These are phyloP conservation scores for Periglandula ipomoeae DNA, from an alignment of 2,329 filamentous ascomycete genomes.

Conservation along the genomic window DNA sequence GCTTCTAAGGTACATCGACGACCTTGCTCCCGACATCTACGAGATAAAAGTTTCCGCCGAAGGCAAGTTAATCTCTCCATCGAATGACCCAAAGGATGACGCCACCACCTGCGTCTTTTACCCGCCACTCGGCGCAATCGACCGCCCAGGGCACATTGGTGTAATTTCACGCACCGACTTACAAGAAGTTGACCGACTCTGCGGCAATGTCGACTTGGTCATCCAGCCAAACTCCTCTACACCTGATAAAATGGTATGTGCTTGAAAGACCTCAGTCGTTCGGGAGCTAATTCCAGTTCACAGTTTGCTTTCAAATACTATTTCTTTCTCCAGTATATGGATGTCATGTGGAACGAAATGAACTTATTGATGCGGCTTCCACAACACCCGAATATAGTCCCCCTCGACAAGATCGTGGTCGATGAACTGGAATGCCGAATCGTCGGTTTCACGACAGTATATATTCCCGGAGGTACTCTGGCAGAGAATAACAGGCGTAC, in stretches of 20 bases:
- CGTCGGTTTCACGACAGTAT: conserved; percentile 28
- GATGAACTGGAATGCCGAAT: conserved; percentile 22
- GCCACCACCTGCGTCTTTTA: conserved; percentile 16
- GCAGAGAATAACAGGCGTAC: conserved; percentile 17
- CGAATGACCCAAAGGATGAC: conserved; percentile 18
- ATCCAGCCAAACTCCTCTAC: no score
- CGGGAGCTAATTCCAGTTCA: no score
- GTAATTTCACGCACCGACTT: no score
- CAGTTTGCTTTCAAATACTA: no score
- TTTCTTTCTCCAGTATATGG: no score
- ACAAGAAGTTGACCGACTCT: no score
- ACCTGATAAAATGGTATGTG: no score
- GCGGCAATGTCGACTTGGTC: no score
- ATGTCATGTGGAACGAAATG: no score
- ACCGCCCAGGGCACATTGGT: no score
- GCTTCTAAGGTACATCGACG: conserved; percentile 9
- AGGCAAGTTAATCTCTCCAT: conserved; percentile 8
- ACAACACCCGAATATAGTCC: conserved; percentile 26
- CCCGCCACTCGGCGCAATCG: conserved; percentile 11
- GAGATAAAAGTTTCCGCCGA: conserved; percentile 12
- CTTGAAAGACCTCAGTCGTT: no score
- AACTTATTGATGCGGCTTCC: no score
- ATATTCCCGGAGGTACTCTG: conserved; percentile 26
- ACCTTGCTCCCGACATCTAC: conserved; percentile 12
- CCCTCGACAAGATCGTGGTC: conserved; percentile 24